Evolutionary conservation across 805 yeast species (phyloP).

Genomic region (Wickerhamomyces silvicola): DNA sequence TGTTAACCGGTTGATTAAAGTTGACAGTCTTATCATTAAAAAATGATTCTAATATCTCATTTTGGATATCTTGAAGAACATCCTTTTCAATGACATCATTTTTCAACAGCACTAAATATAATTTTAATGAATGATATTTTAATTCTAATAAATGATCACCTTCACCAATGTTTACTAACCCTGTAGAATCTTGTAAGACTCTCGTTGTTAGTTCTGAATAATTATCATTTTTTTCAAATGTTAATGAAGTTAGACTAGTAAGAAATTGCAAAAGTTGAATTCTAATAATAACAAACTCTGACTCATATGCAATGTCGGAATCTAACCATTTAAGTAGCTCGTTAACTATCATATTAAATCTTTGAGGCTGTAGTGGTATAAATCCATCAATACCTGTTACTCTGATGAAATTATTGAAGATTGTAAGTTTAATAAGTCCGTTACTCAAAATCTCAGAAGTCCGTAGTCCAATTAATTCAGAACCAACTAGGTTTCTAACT

Average conservation of each 20-base stretch:
- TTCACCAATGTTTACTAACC: conserved; percentile 33
- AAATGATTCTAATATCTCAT: conserved; percentile 37
- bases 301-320: conserved; percentile 54
- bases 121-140: conserved; percentile 39
- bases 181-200: conserved; percentile 39
- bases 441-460: conserved; percentile 32
- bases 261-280: conserved; percentile 45
- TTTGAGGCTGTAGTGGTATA: conserved; percentile 52
- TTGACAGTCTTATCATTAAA: conserved; percentile 20
- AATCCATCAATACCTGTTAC: conserved; percentile 22
- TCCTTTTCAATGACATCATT: conserved; percentile 23
- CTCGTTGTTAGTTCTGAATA: conserved; percentile 32
- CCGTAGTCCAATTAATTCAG: conserved; percentile 56
- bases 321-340: conserved; percentile 54
- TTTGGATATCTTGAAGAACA: conserved; percentile 27
- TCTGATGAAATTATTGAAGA: conserved; percentile 38
- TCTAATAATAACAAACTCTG: conserved; percentile 44
- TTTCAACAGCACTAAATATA: conserved; percentile 29
- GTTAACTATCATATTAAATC: conserved; percentile 55
- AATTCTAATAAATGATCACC: conserved; percentile 33
- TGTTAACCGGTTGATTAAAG: conserved; percentile 25
- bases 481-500: conserved; percentile 52
- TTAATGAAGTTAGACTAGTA: conserved; percentile 14
- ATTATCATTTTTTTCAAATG: conserved; percentile 23
- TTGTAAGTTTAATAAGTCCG: conserved; percentile 42